Evolutionary conservation across 495 filamentous ascomycete species (phyloP).

Genomic region (Penicillium herquei): DNA sequence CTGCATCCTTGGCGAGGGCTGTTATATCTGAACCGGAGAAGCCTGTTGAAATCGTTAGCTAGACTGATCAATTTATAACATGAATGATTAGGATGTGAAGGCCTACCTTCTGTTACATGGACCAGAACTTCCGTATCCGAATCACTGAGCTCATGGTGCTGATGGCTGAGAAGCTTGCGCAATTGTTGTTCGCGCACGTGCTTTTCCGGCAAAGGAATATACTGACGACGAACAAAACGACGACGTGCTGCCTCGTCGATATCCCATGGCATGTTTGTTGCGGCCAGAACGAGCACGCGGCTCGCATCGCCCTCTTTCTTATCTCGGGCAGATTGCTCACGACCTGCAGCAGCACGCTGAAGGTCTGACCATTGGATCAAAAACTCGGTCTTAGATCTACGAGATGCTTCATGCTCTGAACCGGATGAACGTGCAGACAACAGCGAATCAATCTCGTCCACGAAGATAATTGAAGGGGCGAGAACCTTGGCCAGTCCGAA

Average conservation of each 20-base stretch:
- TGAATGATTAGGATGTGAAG: neutral
- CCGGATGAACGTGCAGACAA: conserved; percentile 79
- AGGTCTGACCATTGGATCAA: conserved; percentile 97
- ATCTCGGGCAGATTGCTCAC: conserved; percentile 67
- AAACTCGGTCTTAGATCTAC: conserved; percentile 96
- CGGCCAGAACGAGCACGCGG: conserved; percentile 88
- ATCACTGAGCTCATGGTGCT: conserved; percentile 77
- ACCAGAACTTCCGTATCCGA: conserved; percentile 76
- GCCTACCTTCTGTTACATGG: conserved; percentile 76
- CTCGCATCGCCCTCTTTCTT: conserved; percentile 78
- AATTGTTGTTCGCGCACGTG: conserved; percentile 77
- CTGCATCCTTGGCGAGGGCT: conserved; percentile 94
- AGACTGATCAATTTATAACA: neutral
- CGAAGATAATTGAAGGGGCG: conserved; percentile 96
- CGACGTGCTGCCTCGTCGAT: conserved; percentile 94
- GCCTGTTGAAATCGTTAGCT: conserved; percentile 48
- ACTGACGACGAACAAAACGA: conserved; percentile 90
- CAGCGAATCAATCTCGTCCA: conserved; percentile 97
- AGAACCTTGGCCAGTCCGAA: conserved; percentile 88
- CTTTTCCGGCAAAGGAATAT: conserved; percentile 89
- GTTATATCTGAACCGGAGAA: conserved; percentile 98
- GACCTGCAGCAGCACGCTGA: conserved; percentile 85
- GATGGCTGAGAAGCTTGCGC: conserved; percentile 72
- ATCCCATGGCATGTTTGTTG: conserved; percentile 96
- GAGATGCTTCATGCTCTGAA: conserved; percentile 88